Evolutionary conservation across 768 basidiomycete genomes (phyloP), one percentile per base, ranked within the genome.

Genomic region (Mycena haematopus): DNA sequence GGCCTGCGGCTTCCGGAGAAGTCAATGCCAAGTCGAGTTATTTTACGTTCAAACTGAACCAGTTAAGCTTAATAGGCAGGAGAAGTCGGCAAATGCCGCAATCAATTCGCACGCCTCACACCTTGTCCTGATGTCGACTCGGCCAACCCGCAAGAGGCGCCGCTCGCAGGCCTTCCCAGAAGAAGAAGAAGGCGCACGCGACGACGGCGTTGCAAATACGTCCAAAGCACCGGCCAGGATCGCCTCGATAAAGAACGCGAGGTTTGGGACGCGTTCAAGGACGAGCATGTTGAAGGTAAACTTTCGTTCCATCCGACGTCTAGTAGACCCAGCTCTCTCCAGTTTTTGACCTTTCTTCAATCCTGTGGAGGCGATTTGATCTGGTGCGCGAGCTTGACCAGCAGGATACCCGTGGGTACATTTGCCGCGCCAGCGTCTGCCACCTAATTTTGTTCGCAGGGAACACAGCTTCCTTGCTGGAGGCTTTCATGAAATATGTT

Each of bases 301-400:
- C n/a, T 1, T 19, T 14, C 33, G 35, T 51, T 17, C 13, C 31
- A 7, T 36, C 50, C 52, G 56, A 46, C 19, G 19, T 52, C 35
- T 38, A 25, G 22, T 38, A 25, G 22, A 40, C 47, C 45, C 31
- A 54, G 15, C 6, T 45, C 47, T 60, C 10, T 53, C 33, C 60
- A 95, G 92, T 88, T 51, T 80, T 93, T 54, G 90, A 92, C 62
- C 75, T 95, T 9, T 93, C 93, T 0, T 75, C 92, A 56, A 87
- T 89, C 27, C 72, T 94, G 22, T 87, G 89, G 61, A 80, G 93
- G 46, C 87, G 89, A 55, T 87, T 87, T 69, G 80, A 82, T 31
- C 77, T 95, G 31, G 82, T 93, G 74, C 78, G 80, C 8, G 92
- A 95, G 72, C 77, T 93, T 36, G 93, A 94, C 67, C 79, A 86